Evolutionary conservation across 495 filamentous ascomycete species (phyloP), one percentile per base, ranked within the genome.

Genomic region (Penicillium psychrofluorescens): DNA sequence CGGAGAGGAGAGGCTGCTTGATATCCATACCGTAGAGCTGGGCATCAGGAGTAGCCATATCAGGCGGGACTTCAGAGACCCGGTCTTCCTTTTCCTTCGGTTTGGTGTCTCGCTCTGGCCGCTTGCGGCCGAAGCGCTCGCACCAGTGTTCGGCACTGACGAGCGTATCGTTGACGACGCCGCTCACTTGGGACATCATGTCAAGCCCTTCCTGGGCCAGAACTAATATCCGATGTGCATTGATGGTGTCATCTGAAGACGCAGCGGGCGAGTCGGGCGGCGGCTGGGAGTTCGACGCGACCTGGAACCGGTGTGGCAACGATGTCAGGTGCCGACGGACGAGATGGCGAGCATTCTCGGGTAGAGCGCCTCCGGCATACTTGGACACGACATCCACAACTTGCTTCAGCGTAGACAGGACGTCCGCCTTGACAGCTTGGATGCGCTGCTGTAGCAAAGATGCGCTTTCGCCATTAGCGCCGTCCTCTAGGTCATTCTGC

Each of bases 101-200:
- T 22, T 22, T 22, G 4, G 22, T 22, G 4, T 22, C 22, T 22
- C 55, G 48, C 8, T 55, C 59, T 8, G 63, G 58, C 12, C 62
- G 62, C 58, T 77, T 74, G 50, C 73, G 76, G 12, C 86, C 85
- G 29, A 94, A 65, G 12, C 81, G 72, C 33, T 85, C 80, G 48
- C 86, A 84, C 91, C 91, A 95, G 55, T 81, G 78, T 61, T 95
- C 89, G 5, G 91, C 91, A 55, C 82, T 87, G 31, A 80, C 74
- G 28, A 95, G 79, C 4, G 90, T 95, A n/a, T 83, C 79, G 52
- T 88, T 83, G 16, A 95, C 78, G 0, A 91, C 82, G 0, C 78
- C 79, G 16, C 78, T 86, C 35, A 97, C 88, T 57, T 94, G 85
- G 0, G 76, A 71, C 75, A 95, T 85, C 78, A 95, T 91, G 50